Conservation (phyloP, 2,329 filamentous ascomycete species). For the Cladosporium cucumerinum region DNA sequence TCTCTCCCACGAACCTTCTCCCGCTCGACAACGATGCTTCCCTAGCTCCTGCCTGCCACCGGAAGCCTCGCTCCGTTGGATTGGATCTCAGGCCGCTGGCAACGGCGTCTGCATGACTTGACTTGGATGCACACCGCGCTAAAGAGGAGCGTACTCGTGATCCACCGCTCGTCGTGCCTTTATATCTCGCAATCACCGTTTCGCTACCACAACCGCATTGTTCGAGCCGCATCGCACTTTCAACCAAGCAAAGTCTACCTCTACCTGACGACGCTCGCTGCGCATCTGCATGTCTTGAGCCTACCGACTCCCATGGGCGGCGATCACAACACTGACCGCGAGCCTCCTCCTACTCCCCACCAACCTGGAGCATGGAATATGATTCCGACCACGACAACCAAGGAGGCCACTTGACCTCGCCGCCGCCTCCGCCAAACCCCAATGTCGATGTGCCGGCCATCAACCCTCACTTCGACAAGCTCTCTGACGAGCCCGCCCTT, state of each 20-base stretch:
- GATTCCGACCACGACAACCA: slow-evolving; percentile 9
- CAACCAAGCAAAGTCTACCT: neutral
- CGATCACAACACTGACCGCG: slow-evolving; percentile 7
- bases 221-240: neutral
- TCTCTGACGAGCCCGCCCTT: slow-evolving; percentile 30
- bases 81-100: neutral
- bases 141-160: slow-evolving; percentile 5
- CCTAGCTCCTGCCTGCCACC: neutral
- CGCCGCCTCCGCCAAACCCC: slow-evolving; percentile 18
- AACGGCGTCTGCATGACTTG: slow-evolving; percentile 4
- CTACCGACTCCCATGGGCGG: slow-evolving; percentile 9
- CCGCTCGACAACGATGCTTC: neutral
- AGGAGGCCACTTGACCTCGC: slow-evolving; percentile 10
- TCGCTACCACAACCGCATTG: neutral
- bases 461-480: slow-evolving; percentile 10
- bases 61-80: slow-evolving; percentile 4
- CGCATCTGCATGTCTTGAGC: slow-evolving; percentile 4
- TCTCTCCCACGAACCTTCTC: neutral
- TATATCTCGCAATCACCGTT: slow-evolving; percentile 3
- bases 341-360: slow-evolving; percentile 9
- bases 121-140: slow-evolving; percentile 5
- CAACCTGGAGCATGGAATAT: slow-evolving; percentile 15
- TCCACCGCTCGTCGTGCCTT: neutral
- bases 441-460: slow-evolving; percentile 10
- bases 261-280: neutral